Evolutionary conservation across 306 rosid genomes (phyloP), one percentile per base, ranked within the genome.

Genomic region (Gastrolobium villosum): DNA sequence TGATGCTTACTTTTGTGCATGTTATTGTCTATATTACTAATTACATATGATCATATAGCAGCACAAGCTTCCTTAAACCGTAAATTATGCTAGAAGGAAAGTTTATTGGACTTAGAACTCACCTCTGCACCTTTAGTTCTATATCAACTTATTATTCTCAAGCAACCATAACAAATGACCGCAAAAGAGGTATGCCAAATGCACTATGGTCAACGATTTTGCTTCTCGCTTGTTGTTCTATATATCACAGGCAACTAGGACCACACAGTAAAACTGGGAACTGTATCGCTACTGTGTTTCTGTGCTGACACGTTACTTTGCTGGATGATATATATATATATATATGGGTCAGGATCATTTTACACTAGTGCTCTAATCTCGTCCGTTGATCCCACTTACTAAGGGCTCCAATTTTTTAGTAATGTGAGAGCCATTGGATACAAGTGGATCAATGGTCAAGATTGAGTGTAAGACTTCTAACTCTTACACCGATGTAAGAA

Each of bases 251-350:
- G 20, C 5, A 50, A 35, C 26, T 15, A 64, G 82, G 82, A 72
- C 79, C 82, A 45, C 78, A 60, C 62, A 75, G 43, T 50, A 39
- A 52, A 14, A 56, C 57, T n/a, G 43, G 32, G 32, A 30, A 76
- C 44, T 69, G 77, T 28, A 32, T 75, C 10, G 36, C 72, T 62
- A 59, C 40, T 48, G 65, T 62, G 43, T 79, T 61, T 71, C 57
- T 74, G 62, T 54, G 68, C 57, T 56, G 63, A 48, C 54, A 81
- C 14, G 46, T 75, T 53, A 62, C 79, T 63, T 14, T 56, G 82
- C 50, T 72, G 83, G 34, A 46, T 20, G 26, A 20, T 20, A 20
- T 20, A 20, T 20, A 20, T 20, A 20, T 20, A 20, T 20, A 20
- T 20, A 20, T 20, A 20, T n/a, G n/a, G n/a, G n/a, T n/a, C n/a